These are phyloP conservation scores for Lichtheimia ramosa DNA, from an alignment of 371 early-diverging fungal species.

Conservation along the genomic window DNA sequence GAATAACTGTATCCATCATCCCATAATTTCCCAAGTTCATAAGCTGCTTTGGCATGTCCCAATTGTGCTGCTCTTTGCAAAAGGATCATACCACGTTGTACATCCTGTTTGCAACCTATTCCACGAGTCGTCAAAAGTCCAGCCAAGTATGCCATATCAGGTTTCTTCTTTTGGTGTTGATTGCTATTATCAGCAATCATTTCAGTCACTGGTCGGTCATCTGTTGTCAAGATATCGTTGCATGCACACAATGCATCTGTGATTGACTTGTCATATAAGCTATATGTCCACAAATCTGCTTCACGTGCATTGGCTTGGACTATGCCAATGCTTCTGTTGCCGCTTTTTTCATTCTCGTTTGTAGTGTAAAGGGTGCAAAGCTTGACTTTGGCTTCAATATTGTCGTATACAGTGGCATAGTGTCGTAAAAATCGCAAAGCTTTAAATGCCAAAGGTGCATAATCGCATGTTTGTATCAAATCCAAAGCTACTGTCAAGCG, in stretches of 20 bases:
- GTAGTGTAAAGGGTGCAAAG: slow-evolving; percentile 29
- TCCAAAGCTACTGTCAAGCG: slow-evolving; percentile 11
- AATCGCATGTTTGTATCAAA: slow-evolving; percentile 20
- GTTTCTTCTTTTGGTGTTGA: neutral
- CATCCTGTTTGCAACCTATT: slow-evolving; percentile 26
- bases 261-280: slow-evolving; percentile 45
- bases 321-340: slow-evolving; percentile 2
- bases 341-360: too few relatives aligned
- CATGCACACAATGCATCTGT: slow-evolving; percentile 24
- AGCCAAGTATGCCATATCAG: slow-evolving; percentile 25
- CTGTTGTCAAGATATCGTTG: slow-evolving; percentile 5
- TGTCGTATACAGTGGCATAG: slow-evolving; percentile 24
- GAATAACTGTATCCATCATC: slow-evolving; percentile 44
- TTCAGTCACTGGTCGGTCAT: slow-evolving; percentile 1
- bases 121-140: slow-evolving; percentile 36
- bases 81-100: slow-evolving; percentile 19
- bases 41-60: slow-evolving; percentile 32
- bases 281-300: slow-evolving; percentile 38
- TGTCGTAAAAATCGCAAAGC: slow-evolving; percentile 32
- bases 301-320: slow-evolving; percentile 21
- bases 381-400: slow-evolving; percentile 45
- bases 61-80: slow-evolving; percentile 28
- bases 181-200: slow-evolving; percentile 6
- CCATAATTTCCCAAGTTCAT: slow-evolving; percentile 42
- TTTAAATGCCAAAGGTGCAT: neutral